These are phyloP conservation scores for Dioszegia crocea DNA, from an alignment of 768 basidiomycete genomes.

Conservation along the genomic window DNA sequence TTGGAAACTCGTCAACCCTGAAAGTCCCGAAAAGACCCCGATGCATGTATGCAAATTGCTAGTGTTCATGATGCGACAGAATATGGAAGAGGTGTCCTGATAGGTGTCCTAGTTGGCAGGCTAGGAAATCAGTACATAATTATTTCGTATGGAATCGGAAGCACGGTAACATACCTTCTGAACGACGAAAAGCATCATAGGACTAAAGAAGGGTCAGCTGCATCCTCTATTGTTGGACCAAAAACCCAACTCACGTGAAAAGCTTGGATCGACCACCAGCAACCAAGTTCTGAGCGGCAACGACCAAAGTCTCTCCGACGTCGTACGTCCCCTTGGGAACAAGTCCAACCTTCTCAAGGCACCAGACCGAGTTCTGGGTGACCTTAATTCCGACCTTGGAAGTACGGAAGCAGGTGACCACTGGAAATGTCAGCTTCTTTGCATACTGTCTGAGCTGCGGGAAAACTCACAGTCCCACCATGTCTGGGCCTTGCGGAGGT, in stretches of 20 bases:
- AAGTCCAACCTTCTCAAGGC: conserved; percentile 71
- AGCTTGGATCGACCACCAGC: conserved; percentile 77
- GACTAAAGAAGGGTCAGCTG: conserved; percentile 21
- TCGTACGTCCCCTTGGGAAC: conserved; percentile 89
- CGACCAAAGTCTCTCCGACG: conserved; percentile 81
- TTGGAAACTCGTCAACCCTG: too few relatives aligned
- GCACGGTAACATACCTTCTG: conserved; percentile 35
- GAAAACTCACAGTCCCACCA: conserved; percentile 65
- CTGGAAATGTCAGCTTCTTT: conserved; percentile 19
- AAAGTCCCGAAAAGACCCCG: neutral
- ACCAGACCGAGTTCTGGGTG: conserved; percentile 71
- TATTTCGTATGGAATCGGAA: neutral
- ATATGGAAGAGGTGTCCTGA: neutral
- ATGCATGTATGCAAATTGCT: conserved; percentile 2
- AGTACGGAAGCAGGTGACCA: conserved; percentile 64
- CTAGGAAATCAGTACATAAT: neutral
- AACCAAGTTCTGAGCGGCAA: conserved; percentile 73
- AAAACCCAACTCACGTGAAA: conserved; percentile 42
- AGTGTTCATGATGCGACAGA: neutral
- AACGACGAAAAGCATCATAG: conserved; percentile 48
- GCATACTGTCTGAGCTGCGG: neutral
- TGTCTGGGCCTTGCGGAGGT: conserved; percentile 87
- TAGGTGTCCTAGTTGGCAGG: conserved; percentile 27
- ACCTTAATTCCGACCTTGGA: conserved; percentile 79
- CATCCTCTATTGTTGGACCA: neutral